phyloP scores from a whole-genome alignment of 2,329 filamentous ascomycete genomes.

The Myriosclerotinia curreyana region DNA sequence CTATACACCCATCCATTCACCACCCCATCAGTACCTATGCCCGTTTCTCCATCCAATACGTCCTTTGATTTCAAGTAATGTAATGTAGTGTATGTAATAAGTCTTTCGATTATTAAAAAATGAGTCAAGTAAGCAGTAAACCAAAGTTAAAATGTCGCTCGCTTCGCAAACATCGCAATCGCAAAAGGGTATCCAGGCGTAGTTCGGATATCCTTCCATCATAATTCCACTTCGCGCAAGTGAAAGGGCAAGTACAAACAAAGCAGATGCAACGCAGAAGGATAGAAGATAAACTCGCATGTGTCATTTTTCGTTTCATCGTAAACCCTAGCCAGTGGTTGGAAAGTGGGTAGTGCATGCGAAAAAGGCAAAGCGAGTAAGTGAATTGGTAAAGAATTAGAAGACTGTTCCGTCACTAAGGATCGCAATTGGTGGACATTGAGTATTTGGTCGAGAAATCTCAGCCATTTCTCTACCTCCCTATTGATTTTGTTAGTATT shows the following conservation, averaged over 20 bases:
- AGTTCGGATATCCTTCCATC: neutral
- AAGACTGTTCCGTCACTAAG: conserved; percentile 96
- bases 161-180: conserved; percentile 12
- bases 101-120: neutral
- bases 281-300: conserved; percentile 5
- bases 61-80: conserved; percentile 10
- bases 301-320: conserved; percentile 20
- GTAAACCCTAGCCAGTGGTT: conserved; percentile 18
- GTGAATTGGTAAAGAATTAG: conserved; percentile 44
- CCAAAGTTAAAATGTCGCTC: conserved; percentile 12
- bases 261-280: conserved; percentile 2
- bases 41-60: conserved; percentile 9
- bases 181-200: conserved; percentile 18
- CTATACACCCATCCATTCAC: conserved; percentile 14
- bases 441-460: conserved; percentile 87
- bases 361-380: conserved; percentile 14
- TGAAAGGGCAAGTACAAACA: conserved; percentile 3
- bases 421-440: conserved; percentile 86
- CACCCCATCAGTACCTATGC: conserved; percentile 1
- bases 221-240: neutral
- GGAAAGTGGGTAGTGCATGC: conserved; percentile 4
- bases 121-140: conserved; percentile 8
- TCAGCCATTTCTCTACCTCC: conserved; percentile 94
- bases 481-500: conserved; percentile 44
- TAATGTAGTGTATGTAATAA: conserved; percentile 9